Evolutionary conservation across 2,329 filamentous ascomycete genomes (phyloP).

Genomic region (Pestalotiopsis sp.): DNA sequence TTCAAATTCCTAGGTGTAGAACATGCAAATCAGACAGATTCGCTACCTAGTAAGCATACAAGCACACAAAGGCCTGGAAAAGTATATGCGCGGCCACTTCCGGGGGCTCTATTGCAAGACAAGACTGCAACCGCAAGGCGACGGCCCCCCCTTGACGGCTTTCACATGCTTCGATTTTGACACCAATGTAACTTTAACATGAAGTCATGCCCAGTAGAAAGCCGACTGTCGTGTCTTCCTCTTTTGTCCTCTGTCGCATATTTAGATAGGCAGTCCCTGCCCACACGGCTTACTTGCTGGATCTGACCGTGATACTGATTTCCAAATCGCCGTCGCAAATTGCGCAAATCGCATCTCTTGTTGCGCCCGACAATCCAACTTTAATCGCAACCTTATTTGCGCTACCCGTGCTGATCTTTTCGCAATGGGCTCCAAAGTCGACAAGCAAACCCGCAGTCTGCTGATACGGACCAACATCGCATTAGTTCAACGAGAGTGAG

Average conservation of each 20-base stretch:
- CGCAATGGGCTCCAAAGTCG: conserved; percentile 13
- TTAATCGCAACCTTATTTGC: neutral
- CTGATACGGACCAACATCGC: conserved; percentile 51
- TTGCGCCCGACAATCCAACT: neutral
- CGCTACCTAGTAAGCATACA: neutral
- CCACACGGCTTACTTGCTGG: neutral
- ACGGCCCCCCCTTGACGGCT: neutral
- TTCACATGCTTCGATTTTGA: neutral
- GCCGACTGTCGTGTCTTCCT: neutral
- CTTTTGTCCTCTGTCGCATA: neutral
- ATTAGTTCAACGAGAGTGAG: conserved; percentile 50
- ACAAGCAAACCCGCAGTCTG: conserved; percentile 40
- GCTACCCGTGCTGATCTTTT: neutral
- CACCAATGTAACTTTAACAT: neutral
- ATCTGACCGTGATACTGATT: neutral
- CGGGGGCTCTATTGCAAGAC: neutral
- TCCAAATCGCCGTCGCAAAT: neutral
- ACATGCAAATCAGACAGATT: neutral
- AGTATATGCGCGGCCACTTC: neutral
- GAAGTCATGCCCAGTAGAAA: neutral
- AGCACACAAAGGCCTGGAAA: neutral
- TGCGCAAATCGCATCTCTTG: neutral
- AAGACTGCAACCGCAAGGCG: neutral
- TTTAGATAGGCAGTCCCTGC: neutral
- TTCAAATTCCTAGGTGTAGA: neutral